Evolutionary conservation across 768 basidiomycete genomes (phyloP).

Genomic region (Tulasnella calospora): DNA sequence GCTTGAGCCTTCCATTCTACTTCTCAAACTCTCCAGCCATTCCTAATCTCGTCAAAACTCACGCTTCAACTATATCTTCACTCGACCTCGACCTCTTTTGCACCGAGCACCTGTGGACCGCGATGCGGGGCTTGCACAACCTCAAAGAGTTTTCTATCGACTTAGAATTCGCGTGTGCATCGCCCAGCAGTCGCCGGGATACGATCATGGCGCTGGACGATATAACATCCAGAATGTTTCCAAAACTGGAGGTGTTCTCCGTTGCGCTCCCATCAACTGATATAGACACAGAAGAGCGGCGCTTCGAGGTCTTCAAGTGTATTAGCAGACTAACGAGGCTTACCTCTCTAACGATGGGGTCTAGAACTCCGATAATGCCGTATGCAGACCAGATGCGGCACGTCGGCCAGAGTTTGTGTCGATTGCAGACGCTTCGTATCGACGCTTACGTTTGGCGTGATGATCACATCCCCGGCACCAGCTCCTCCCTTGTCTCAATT

Average conservation of each 20-base stretch:
- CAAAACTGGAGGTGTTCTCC: not conserved
- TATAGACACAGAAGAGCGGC: not conserved
- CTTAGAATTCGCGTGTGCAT: not conserved
- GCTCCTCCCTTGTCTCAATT: not conserved
- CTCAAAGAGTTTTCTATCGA: not conserved
- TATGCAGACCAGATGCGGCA: not conserved
- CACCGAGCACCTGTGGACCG: not conserved
- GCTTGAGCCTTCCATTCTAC: not conserved
- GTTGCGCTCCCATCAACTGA: not conserved
- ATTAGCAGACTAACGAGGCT: not conserved
- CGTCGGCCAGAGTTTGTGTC: not conserved
- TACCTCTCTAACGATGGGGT: not conserved
- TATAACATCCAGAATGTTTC: not conserved
- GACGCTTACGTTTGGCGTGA: not conserved
- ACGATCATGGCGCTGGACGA: not conserved
- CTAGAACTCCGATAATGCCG: not conserved
- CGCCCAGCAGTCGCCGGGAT: not conserved
- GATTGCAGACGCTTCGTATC: not conserved
- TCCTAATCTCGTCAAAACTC: not conserved
- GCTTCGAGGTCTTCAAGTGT: not conserved
- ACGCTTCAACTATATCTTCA: not conserved
- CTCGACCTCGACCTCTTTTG: not conserved
- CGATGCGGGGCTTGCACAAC: not conserved
- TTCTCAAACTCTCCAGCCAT: not conserved
- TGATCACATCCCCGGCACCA: not conserved